Base-by-base conservation (phyloP, 306 rosid species). In the Quercus suber region DNA sequence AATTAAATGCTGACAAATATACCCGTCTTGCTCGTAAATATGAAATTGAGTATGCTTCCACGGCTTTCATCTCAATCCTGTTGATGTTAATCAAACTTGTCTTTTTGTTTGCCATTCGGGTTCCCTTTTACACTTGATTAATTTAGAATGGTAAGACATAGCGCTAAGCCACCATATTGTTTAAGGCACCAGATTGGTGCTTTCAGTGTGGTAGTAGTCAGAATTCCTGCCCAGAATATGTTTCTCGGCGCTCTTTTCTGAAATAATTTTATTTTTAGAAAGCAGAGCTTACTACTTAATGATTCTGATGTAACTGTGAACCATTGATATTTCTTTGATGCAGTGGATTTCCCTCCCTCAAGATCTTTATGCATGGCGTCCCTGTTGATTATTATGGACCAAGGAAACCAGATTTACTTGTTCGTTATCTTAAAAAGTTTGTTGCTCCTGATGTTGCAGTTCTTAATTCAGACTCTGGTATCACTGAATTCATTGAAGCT, bases 1-100 rank as follows among this genome's bases (percentile, higher is more conserved):
- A 93, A 89, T 86, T 93, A 73, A 63, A 95, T 78, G 98, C 97
- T 27, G 99, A 95, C 86, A 95, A 95, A 88, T 89, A 76, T 79
- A 83, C 90, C 20, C 30, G 90, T 72, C 86, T 95, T 41, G 96
- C 91, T 5, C 81, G 45, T 43, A 96, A 93, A 93, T 80, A 84
- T 31, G 92, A 90, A 7, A 80, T 96, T 25, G 90, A 79, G 99
- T 96, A 90, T 84, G 95, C 75, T 82, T 57, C 49, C 74, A 69
- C 27, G 7, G 49, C 75, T 51, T 30, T 71, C 52, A 12, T 77
- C 20, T 35, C 10, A 69, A 63, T 73, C 35, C 35, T 41, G 25
- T 69, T 80, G 18, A 11, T 49, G 51, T 60, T 68, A 15, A 27
- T 61, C 28, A 18, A 71, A 59, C 23, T 64, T 78, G 58, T 31